Evolutionary conservation across 306 rosid species (phyloP).

Genomic region (Sindora glabra): DNA sequence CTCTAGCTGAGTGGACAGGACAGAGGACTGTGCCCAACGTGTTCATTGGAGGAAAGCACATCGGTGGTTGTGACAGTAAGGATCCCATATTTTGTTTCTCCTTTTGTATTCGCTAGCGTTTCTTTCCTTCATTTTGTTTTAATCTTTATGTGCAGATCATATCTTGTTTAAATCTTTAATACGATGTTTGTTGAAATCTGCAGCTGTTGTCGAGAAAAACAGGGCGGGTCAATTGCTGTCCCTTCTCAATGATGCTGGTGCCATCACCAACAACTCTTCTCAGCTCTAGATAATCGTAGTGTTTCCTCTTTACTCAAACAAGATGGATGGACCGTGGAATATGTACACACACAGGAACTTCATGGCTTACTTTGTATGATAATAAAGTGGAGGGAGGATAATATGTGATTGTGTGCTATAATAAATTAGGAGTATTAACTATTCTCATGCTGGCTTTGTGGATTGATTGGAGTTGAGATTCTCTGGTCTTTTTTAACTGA

Average conservation of each 20-base stretch:
- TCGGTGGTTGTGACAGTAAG: constrained; percentile 47
- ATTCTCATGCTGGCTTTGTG: too few species aligned
- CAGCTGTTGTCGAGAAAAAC: constrained; percentile 63
- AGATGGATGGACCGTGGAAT: neutral
- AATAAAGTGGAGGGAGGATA: too few species aligned
- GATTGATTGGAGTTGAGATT: too few species aligned
- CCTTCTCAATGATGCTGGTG: constrained; percentile 68
- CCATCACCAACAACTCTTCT: constrained; percentile 40
- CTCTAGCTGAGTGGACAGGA: constrained; percentile 51
- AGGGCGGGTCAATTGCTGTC: constrained; percentile 48
- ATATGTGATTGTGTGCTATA: too few species aligned
- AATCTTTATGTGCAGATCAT: too few species aligned
- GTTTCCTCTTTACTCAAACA: neutral
- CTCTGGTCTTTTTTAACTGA: too few species aligned
- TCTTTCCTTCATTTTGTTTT: too few species aligned
- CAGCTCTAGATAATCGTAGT: constrained; percentile 17
- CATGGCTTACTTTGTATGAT: neutral
- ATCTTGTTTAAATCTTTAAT: too few species aligned
- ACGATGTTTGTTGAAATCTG: constrained; percentile 3
- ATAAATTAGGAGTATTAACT: too few species aligned
- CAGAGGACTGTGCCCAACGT: constrained; percentile 60
- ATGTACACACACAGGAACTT: neutral
- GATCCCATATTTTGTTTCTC: neutral
- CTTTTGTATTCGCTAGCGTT: too few species aligned
- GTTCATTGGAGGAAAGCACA: constrained; percentile 60